Evolutionary conservation across 2,329 filamentous ascomycete genomes (phyloP).

Genomic region (Rachicladosporium sp.): DNA sequence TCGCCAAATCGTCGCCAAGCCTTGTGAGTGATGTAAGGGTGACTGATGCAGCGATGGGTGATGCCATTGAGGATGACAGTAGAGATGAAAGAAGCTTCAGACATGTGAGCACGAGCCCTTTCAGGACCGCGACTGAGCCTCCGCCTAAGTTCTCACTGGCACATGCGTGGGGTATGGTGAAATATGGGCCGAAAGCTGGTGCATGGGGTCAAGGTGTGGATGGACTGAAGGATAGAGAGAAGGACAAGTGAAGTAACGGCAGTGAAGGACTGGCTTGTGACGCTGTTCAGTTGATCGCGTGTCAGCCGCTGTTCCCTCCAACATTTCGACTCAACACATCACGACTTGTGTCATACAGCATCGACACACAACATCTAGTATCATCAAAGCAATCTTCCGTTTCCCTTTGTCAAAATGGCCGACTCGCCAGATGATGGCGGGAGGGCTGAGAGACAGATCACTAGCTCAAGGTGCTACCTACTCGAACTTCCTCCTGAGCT

Average conservation of each 20-base stretch:
- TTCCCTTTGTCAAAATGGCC: too few species aligned
- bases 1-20: neutral
- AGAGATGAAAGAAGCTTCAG: constrained; percentile 27
- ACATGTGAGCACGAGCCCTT: constrained; percentile 32
- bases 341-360: too few species aligned
- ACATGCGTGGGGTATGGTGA: constrained; percentile 43
- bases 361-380: too few species aligned
- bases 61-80: constrained; percentile 14
- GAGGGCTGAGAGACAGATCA: too few species aligned
- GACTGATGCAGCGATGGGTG: constrained; percentile 12
- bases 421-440: too few species aligned
- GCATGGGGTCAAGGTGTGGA: constrained; percentile 40
- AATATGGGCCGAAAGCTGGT: constrained; percentile 42
- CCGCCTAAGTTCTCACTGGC: constrained; percentile 40
- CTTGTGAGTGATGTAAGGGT: neutral
- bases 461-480: too few species aligned
- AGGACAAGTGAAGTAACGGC: constrained; percentile 15
- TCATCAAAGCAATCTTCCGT: too few species aligned
- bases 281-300: too few species aligned
- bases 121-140: constrained; percentile 30
- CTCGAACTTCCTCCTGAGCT: too few species aligned
- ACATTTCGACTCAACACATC: too few species aligned
- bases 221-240: constrained; percentile 29
- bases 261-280: too few species aligned
- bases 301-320: too few species aligned